Conservation (phyloP, 352 stramenopile species). For the Phytophthora capsici region DNA sequence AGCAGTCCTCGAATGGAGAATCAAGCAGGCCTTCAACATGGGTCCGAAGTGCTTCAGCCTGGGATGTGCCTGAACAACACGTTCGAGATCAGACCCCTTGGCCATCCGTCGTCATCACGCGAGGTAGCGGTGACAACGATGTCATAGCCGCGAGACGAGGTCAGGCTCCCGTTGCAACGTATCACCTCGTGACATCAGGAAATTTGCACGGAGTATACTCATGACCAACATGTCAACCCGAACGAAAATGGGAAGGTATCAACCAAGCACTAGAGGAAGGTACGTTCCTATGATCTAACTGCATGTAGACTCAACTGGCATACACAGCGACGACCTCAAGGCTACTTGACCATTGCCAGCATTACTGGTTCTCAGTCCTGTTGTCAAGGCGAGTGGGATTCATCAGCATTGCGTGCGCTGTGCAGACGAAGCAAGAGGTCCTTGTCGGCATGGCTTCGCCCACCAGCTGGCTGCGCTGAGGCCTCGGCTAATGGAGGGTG, state of each 20-base stretch:
- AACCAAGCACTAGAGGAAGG: background rate
- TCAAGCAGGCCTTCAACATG: constrained; percentile 10
- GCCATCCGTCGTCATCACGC: constrained; percentile 16
- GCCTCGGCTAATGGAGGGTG: constrained; percentile 8
- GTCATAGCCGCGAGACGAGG: background rate
- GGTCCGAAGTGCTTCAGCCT: background rate
- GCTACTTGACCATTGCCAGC: constrained; percentile 1
- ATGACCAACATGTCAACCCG: constrained; percentile 2
- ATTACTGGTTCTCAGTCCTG: background rate
- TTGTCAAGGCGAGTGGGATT: constrained; percentile 17
- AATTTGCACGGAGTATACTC: background rate
- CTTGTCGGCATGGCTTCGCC: constrained; percentile 27
- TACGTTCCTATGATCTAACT: background rate
- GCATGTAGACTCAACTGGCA: background rate
- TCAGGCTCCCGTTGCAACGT: too few species aligned
- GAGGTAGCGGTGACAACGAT: constrained; percentile 24
- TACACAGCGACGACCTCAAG: background rate
- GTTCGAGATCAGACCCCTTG: constrained; percentile 21
- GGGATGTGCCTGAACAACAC: constrained; percentile 1
- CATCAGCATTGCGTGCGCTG: constrained; percentile 29
- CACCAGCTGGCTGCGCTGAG: constrained; percentile 18
- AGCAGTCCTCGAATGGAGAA: constrained; percentile 3
- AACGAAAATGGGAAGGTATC: constrained; percentile 1
- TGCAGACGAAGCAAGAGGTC: constrained; percentile 33
- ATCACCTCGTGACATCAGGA: background rate